Base-by-base conservation (phyloP, 306 rosid species). In the Astragalus glycyphyllos region DNA sequence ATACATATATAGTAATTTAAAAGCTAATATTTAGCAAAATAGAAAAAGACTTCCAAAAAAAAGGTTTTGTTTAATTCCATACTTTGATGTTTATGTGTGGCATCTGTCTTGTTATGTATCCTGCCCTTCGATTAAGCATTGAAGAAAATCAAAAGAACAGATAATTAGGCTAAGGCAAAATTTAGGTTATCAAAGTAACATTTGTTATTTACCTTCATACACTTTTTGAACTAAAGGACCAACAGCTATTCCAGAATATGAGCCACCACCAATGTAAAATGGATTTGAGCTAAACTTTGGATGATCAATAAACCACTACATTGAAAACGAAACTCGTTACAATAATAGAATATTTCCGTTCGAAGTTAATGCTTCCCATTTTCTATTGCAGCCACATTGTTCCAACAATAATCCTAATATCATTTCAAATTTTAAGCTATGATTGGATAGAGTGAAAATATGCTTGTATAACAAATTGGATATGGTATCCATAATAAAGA, bases 241-340 rank as follows among this genome's bases (percentile, higher is more conserved):
- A 1, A 71, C 59, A 9, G 15, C 11, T 6, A 77, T 10, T 48
- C 89, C 86, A 4, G 91, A 35, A 37, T 84, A 86, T 1, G 95
- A 88, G 44, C 82, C 86, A 26, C 95, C 89, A 44, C 77, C 86
- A 20, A 88, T 7, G 38, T 80, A 84, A 31, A 86, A 40, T 32
- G 80, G 78, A 75, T 88, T 84, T 9, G 84, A 38, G n/a, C 12
- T 44, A 67, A 88, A 88, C 11, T 72, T 37, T 5, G 90, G 69
- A 63, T 88, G 89, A 73, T 68, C 77, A 8, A 38, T 35, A 56
- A 88, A 56, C 91, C 95, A 88, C 91, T 87, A 66, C 58, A 76
- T 11, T 23, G 20, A 54, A 51, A 61, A 6, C 46, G 8, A 68
- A 69, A 56, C 48, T n/a, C n/a, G n/a, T n/a, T n/a, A n/a, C n/a